Base-by-base conservation (phyloP, 345 rosid genomes). In the Pugionium cornutum region DNA sequence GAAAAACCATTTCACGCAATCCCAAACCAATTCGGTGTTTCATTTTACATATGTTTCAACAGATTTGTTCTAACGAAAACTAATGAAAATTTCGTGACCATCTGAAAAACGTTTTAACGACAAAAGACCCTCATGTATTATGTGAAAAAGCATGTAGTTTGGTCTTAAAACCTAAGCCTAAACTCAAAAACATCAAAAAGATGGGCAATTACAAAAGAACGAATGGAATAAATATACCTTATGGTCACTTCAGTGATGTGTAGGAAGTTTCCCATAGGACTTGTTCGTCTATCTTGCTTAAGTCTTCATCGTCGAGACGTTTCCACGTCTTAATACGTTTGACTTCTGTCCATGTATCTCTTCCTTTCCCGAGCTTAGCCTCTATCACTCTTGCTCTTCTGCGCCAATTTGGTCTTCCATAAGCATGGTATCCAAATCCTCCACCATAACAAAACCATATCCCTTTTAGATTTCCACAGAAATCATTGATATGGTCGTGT, bases 401-500 rank as follows among this genome's bases (percentile, higher is more conserved):
- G 2, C 77, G 69, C 92, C 87, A 89, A 29, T 89, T 85, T 2
- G 81, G 78, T 52, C 53, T 85, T 47, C 96, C 98, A 56, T 89
- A 92, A 7, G 83, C 98, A 29, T 89, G 98, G 76, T 92, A 92
- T 68, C 96, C 98, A 63, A 85, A 83, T 37, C 98, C 98, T 75
- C 98, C 96, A 27, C 98, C 95, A 7, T 92, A 87, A 76, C 98
- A 92, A 72, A 89, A 84, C 96, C 96, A 87, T 66, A 92, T 64
- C 31, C 92, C 91, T 28, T 81, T 70, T 50, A 89, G 62, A 53
- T 81, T 80, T 61, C 98, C 98, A 50, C 98, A 92, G 48, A 89
- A 89, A 73, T 92, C 96, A 47, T 92, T 89, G 7, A 37, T 74
- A 80, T 92, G 98, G 70, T 92, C 98, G 64, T 92, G 96, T 11